Conservation (phyloP, 1,284 basidiomycete genomes). For the Trichosporon coremiiforme region DNA sequence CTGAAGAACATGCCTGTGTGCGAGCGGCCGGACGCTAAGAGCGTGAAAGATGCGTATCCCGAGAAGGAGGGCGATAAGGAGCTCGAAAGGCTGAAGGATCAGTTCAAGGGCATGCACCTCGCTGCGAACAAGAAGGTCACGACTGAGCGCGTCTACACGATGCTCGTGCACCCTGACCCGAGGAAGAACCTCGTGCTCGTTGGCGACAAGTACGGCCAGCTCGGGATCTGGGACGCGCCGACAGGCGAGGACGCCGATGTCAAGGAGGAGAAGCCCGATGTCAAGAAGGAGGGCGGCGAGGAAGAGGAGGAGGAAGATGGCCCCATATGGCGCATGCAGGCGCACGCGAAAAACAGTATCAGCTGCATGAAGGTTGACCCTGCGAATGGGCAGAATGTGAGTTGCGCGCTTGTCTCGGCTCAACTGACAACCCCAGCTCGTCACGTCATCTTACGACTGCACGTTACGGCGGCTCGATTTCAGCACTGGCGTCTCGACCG, state of each 20-base stretch:
- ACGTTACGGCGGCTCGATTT: slow-evolving; percentile 57
- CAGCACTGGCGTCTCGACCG: slow-evolving; percentile 50
- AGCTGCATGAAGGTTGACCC: slow-evolving; percentile 56
- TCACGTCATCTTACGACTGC: slow-evolving; percentile 58
- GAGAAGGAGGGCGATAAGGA: slow-evolving; percentile 36
- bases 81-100: slow-evolving; percentile 38
- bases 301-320: slow-evolving; percentile 44
- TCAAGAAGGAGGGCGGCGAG: slow-evolving; percentile 20
- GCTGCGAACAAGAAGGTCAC: slow-evolving; percentile 55
- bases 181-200: slow-evolving; percentile 57
- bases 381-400: slow-evolving; percentile 48
- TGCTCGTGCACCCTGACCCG: slow-evolving; percentile 57
- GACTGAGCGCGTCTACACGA: slow-evolving; percentile 57
- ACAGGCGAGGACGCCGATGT: slow-evolving; percentile 3
- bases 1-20: slow-evolving; percentile 12
- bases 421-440: slow-evolving; percentile 43
- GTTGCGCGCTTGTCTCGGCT: slow-evolving; percentile 21
- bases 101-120: slow-evolving; percentile 47
- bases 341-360: slow-evolving; percentile 54
- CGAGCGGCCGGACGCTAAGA: slow-evolving; percentile 21
- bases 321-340: slow-evolving; percentile 55
- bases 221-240: slow-evolving; percentile 54
- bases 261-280: not conserved
- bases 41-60: slow-evolving; percentile 35
- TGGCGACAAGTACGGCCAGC: slow-evolving; percentile 57